Conservation (phyloP, 495 filamentous ascomycete species). For the Tuber umbilicatum region DNA sequence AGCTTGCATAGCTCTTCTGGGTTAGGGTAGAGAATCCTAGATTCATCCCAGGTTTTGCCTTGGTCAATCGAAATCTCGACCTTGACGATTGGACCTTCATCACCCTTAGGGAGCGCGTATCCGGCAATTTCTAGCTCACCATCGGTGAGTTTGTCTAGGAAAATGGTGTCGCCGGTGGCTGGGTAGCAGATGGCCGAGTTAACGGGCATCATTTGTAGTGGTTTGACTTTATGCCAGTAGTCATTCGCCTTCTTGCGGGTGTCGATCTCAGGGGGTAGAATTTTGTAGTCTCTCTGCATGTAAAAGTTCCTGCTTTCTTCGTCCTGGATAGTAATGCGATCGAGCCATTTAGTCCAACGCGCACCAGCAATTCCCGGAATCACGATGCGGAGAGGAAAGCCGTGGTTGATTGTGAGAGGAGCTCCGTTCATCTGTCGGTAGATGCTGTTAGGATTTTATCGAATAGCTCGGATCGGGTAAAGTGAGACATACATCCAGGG, state of each 20-base stretch:
- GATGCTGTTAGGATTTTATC: slow-evolving; percentile 8
- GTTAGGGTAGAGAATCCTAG: slow-evolving; percentile 42
- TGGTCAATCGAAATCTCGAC: slow-evolving; percentile 52
- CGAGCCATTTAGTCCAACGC: slow-evolving; percentile 54
- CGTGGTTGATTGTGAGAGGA: slow-evolving; percentile 47
- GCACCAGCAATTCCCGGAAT: slow-evolving; percentile 51
- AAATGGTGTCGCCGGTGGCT: slow-evolving; percentile 43
- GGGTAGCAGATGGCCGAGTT: slow-evolving; percentile 54
- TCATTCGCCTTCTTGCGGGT: slow-evolving; percentile 48
- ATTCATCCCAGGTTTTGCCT: slow-evolving; percentile 50
- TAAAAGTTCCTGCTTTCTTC: slow-evolving; percentile 49
- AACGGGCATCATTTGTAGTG: slow-evolving; percentile 49
- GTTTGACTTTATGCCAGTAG: slow-evolving; percentile 47
- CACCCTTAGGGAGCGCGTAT: slow-evolving; percentile 54
- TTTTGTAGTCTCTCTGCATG: slow-evolving; percentile 51
- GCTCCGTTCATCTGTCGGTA: slow-evolving; percentile 45
- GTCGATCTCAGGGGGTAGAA: slow-evolving; percentile 47
- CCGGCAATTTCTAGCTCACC: slow-evolving; percentile 49
- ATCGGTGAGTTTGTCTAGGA: slow-evolving; percentile 34
- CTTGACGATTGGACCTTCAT: slow-evolving; percentile 50
- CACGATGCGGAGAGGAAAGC: slow-evolving; percentile 49
- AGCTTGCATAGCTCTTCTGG: slow-evolving; percentile 11
- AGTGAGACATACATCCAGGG: slow-evolving; percentile 46
- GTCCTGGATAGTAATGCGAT: slow-evolving; percentile 47
- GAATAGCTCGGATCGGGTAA: background rate